These are phyloP conservation scores for Jamesozyma gamospora DNA, from an alignment of 805 yeast species.

Conservation along the genomic window DNA sequence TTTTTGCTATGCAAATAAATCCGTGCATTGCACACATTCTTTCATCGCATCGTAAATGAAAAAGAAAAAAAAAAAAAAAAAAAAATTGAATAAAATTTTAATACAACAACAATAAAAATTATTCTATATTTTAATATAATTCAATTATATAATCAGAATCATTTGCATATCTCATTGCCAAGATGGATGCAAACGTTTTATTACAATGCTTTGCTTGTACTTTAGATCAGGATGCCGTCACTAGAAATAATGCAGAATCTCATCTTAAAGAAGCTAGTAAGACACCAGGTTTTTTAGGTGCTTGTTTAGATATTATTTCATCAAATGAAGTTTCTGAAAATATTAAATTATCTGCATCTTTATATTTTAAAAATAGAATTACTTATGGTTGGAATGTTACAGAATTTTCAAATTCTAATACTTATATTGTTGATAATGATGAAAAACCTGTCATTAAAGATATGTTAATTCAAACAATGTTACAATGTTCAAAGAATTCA, in stretches of 20 bases:
- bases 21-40: too few species aligned
- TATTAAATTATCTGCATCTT: constrained; percentile 64
- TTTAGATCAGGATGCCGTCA: constrained; percentile 50
- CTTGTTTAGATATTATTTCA: constrained; percentile 66
- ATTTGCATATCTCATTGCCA: background rate
- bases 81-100: background rate
- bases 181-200: constrained; percentile 59
- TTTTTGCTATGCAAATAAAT: too few species aligned
- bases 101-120: background rate
- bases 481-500: constrained; percentile 34
- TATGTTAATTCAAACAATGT: constrained; percentile 55
- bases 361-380: constrained; percentile 71
- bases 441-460: constrained; percentile 70
- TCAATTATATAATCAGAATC: background rate
- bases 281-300: constrained; percentile 66
- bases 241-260: constrained; percentile 60
- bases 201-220: constrained; percentile 76
- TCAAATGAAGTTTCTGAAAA: constrained; percentile 41
- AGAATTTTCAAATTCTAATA: constrained; percentile 18
- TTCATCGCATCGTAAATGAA: too few species aligned
- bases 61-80: background rate
- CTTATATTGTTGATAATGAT: constrained; percentile 43
- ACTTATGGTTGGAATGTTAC: constrained; percentile 48
- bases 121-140: too few species aligned
- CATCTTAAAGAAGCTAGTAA: constrained; percentile 49